Evolutionary conservation across 148 eudicot species (phyloP).

Genomic region (Tetragonia tetragonoides): DNA sequence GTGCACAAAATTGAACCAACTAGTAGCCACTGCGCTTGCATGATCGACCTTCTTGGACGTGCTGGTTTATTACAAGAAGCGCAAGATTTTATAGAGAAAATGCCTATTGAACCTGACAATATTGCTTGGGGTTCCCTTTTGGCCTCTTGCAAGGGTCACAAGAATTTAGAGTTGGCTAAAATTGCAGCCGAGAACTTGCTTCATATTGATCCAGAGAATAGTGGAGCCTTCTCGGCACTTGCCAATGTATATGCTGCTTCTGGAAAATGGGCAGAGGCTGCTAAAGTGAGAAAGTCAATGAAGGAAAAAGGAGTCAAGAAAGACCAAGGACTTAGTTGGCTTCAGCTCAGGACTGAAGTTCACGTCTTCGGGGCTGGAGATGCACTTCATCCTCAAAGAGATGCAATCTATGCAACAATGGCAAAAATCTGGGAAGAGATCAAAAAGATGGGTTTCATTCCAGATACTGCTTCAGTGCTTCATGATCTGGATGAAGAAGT

Average conservation of each 20-base stretch:
- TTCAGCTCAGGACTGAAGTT: constrained; percentile 30
- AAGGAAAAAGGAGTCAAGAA: constrained; percentile 44
- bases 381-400: constrained; percentile 39
- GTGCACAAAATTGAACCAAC: constrained; percentile 39
- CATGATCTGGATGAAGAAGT: constrained; percentile 51
- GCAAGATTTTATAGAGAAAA: constrained; percentile 35
- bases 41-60: constrained; percentile 50
- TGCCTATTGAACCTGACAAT: constrained; percentile 45
- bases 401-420: constrained; percentile 32
- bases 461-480: constrained; percentile 35
- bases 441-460: constrained; percentile 47
- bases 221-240: constrained; percentile 46
- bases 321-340: constrained; percentile 51
- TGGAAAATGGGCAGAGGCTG: constrained; percentile 44
- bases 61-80: constrained; percentile 50
- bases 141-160: constrained; percentile 41
- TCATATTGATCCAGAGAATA: constrained; percentile 38
- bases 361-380: constrained; percentile 49
- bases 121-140: constrained; percentile 49
- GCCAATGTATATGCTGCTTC: constrained; percentile 42
- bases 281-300: constrained; percentile 37
- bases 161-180: constrained; percentile 37
- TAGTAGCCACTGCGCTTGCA: constrained; percentile 39
- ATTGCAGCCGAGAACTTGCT: constrained; percentile 41
- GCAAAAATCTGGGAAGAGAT: constrained; percentile 42